phyloP scores from a whole-genome alignment of 139 green algal species.

The Pedinophyceae sp. region DNA sequence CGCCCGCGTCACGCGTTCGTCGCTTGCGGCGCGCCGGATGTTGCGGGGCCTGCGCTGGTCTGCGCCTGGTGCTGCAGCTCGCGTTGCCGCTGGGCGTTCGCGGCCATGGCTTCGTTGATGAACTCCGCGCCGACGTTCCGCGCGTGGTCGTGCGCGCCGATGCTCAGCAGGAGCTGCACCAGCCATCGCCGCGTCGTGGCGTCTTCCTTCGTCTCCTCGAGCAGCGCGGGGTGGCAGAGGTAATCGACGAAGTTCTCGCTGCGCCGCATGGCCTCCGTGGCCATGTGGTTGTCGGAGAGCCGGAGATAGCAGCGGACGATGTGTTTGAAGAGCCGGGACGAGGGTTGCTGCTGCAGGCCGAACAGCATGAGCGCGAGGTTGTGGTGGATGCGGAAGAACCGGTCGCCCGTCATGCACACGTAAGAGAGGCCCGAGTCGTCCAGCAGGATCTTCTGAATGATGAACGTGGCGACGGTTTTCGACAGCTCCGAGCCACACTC shows the following conservation, averaged over 20 bases:
- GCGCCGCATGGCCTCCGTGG: constrained; percentile 79
- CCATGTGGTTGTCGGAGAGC: constrained; percentile 70
- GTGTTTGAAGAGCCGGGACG: constrained; percentile 92
- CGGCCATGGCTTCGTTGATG: background rate
- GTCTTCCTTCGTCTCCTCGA: constrained; percentile 82
- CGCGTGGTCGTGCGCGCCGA: constrained; percentile 52
- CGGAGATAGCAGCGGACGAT: constrained; percentile 97
- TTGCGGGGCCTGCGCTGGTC: no score
- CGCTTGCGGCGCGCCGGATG: no score
- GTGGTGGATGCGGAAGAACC: constrained; percentile 91
- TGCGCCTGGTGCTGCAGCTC: no score
- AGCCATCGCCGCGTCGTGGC: constrained; percentile 69
- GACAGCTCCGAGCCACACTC: constrained; percentile 96
- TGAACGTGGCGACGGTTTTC: constrained; percentile 99
- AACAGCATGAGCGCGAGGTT: constrained; percentile 85
- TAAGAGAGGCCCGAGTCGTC: constrained; percentile 92
- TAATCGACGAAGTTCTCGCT: constrained; percentile 85
- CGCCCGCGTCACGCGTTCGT: no score
- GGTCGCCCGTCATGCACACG: constrained; percentile 94
- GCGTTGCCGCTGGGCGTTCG: no score
- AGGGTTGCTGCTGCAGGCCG: constrained; percentile 66
- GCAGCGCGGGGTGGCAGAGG: constrained; percentile 77
- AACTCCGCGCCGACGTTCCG: constrained; percentile 33
- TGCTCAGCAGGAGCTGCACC: constrained; percentile 84
- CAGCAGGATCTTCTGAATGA: constrained; percentile 97